These are phyloP conservation scores for Tylopilus sp. DNA, from an alignment of 768 basidiomycete genomes.

Conservation along the genomic window DNA sequence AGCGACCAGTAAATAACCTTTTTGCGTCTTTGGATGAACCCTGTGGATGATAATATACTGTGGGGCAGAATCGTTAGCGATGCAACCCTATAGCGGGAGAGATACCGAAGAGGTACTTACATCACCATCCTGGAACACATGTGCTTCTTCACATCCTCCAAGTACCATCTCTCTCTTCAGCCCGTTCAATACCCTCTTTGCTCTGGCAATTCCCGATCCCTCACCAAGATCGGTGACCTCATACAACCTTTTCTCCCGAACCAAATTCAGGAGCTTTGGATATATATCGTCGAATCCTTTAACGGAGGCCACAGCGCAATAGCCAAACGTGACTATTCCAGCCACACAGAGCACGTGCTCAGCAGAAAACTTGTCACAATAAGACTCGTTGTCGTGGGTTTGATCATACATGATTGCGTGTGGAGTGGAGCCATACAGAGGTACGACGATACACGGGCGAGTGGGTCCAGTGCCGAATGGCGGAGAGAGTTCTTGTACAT, in stretches of 20 bases:
- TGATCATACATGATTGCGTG: constrained; percentile 94
- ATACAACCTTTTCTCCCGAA: constrained; percentile 78
- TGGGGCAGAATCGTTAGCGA: constrained; percentile 1
- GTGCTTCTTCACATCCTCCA: constrained; percentile 85
- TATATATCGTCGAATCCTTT: constrained; percentile 98
- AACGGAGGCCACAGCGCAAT: constrained; percentile 85
- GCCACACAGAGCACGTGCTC: constrained; percentile 96
- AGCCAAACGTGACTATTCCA: constrained; percentile 87
- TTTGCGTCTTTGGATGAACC: constrained; percentile 85
- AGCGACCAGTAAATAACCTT: constrained; percentile 88
- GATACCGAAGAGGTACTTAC: constrained; percentile 44
- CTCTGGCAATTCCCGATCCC: constrained; percentile 52
- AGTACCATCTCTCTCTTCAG: constrained; percentile 90
- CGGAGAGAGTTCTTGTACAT: constrained; percentile 69
- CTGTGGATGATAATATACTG: constrained; percentile 94
- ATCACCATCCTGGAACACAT: constrained; percentile 95
- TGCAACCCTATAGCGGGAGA: not conserved
- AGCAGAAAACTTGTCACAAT: constrained; percentile 83
- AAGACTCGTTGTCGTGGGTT: constrained; percentile 97
- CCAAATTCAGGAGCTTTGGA: constrained; percentile 89
- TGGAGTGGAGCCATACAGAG: constrained; percentile 81
- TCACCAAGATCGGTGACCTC: constrained; percentile 59
- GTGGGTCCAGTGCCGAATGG: constrained; percentile 81
- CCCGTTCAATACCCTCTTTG: constrained; percentile 76
- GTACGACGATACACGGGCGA: constrained; percentile 69